Percentiles rank a stretch among this genome's conserved stretches.
Evolutionary conservation across 2,329 filamentous ascomycete genomes (phyloP).

Genomic region (Triangularia verruculosa): DNA sequence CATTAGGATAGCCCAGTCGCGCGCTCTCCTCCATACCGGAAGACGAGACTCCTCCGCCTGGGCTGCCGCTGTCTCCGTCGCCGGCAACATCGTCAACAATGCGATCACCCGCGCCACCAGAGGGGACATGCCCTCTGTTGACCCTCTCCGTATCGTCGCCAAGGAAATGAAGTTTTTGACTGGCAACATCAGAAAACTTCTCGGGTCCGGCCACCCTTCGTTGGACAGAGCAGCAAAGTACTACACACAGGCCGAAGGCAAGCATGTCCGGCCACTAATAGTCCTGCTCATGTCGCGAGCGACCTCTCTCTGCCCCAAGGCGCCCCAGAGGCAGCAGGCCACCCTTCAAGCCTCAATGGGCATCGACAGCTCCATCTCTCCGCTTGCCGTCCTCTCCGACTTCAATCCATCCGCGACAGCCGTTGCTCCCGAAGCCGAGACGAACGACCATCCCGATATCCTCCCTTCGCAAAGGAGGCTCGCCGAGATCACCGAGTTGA

Average conservation of each 20-base stretch:
- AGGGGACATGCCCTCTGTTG: slow-evolving; percentile 69
- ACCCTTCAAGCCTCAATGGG: slow-evolving; percentile 45
- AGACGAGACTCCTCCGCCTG: slow-evolving; percentile 60
- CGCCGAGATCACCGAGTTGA: slow-evolving; percentile 95
- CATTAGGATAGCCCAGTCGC: slow-evolving; percentile 34
- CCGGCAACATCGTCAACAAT: slow-evolving; percentile 68
- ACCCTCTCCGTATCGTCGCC: slow-evolving; percentile 84
- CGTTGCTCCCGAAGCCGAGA: slow-evolving; percentile 42
- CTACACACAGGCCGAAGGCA: slow-evolving; percentile 94
- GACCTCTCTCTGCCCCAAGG: slow-evolving; percentile 73
- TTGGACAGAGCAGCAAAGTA: slow-evolving; percentile 96
- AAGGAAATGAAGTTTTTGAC: slow-evolving; percentile 97
- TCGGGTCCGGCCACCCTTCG: slow-evolving; percentile 91
- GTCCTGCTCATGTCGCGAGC: slow-evolving; percentile 96
- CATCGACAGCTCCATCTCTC: slow-evolving; percentile 56
- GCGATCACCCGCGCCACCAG: slow-evolving; percentile 61
- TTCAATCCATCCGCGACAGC: slow-evolving; percentile 68
- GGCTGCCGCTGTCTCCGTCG: slow-evolving; percentile 69
- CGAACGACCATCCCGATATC: slow-evolving; percentile 58
- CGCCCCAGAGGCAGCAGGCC: slow-evolving; percentile 36
- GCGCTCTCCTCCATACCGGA: slow-evolving; percentile 44
- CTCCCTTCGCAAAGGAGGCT: slow-evolving; percentile 89
- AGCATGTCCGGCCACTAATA: slow-evolving; percentile 91
- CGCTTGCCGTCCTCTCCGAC: slow-evolving; percentile 65
- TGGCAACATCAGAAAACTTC: slow-evolving; percentile 87